Evolutionary conservation across 2,329 filamentous ascomycete genomes (phyloP).

Genomic region (Trichoderma sp.): DNA sequence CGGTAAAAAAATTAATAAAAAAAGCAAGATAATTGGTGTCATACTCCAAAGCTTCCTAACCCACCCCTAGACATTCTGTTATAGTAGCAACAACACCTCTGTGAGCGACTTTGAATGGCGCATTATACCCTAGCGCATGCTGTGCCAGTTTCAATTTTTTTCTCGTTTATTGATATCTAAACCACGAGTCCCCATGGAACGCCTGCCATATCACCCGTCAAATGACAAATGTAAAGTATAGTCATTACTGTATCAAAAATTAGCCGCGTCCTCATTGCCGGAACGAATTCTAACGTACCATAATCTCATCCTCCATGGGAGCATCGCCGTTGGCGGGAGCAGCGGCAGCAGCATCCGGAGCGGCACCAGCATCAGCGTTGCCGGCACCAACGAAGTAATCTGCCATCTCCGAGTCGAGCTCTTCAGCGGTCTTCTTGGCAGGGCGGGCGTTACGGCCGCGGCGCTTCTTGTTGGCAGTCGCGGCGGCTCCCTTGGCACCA

Average conservation of each 20-base stretch:
- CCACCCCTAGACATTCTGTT: not conserved
- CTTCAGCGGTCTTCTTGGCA: conserved; percentile 86
- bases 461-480: conserved; percentile 55
- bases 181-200: conserved; percentile 27
- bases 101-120: not conserved
- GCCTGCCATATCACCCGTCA: not conserved
- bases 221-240: not conserved
- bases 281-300: conserved; percentile 36
- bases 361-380: conserved; percentile 49
- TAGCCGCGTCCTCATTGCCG: not conserved
- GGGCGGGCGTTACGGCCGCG: conserved; percentile 63
- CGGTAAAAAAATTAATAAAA: not conserved
- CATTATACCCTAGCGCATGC: not conserved
- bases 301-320: conserved; percentile 68
- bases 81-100: not conserved
- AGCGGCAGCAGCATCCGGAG: conserved; percentile 48
- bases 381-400: conserved; percentile 75
- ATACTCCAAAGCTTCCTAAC: not conserved
- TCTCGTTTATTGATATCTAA: conserved; percentile 27
- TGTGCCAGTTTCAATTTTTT: conserved; percentile 10
- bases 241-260: conserved; percentile 16
- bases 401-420: conserved; percentile 96
- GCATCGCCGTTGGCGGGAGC: conserved; percentile 55
- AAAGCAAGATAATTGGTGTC: not conserved
- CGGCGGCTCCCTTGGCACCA: conserved; percentile 43